These are phyloP conservation scores for Boletus tylopilopsis DNA, from an alignment of 768 basidiomycete species.

Conservation along the genomic window DNA sequence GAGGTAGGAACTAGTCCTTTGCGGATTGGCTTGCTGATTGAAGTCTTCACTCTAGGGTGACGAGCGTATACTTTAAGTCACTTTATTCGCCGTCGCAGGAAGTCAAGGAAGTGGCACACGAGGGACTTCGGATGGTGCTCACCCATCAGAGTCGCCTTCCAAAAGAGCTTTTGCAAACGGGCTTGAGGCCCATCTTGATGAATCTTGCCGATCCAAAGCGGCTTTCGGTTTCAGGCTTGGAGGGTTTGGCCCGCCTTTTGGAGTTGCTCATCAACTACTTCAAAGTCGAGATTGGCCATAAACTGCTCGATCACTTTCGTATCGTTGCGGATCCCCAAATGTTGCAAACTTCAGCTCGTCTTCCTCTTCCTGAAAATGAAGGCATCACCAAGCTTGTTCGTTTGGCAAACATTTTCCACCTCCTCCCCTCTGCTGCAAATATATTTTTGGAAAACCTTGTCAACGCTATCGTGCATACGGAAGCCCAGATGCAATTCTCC, in stretches of 20 bases:
- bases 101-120: conserved; percentile 93
- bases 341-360: conserved; percentile 72
- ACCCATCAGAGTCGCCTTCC: conserved; percentile 88
- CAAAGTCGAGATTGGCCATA: conserved; percentile 98
- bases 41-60: conserved; percentile 55
- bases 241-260: conserved; percentile 89
- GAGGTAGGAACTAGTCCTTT: conserved; percentile 46
- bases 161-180: conserved; percentile 92
- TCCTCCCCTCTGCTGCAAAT: conserved; percentile 89
- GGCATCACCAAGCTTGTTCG: conserved; percentile 90
- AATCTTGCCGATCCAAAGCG: conserved; percentile 96
- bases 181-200: conserved; percentile 94
- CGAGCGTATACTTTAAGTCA: conserved; percentile 96
- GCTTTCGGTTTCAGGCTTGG: conserved; percentile 85
- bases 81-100: conserved; percentile 88
- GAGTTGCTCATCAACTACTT: conserved; percentile 98
- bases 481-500: conserved; percentile 88
- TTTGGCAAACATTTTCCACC: conserved; percentile 96
- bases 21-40: not conserved
- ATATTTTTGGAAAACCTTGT: conserved; percentile 89
- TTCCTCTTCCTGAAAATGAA: conserved; percentile 83
- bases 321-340: conserved; percentile 88
- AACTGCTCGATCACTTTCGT: conserved; percentile 94
- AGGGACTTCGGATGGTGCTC: conserved; percentile 86
- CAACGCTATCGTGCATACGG: conserved; percentile 85